A percentile compares a stretch with the other conserved stretches of the same genome.
Evolutionary conservation across 1,139 yeast genomes (phyloP).

Genomic region (Geotrichum klebahnii): DNA sequence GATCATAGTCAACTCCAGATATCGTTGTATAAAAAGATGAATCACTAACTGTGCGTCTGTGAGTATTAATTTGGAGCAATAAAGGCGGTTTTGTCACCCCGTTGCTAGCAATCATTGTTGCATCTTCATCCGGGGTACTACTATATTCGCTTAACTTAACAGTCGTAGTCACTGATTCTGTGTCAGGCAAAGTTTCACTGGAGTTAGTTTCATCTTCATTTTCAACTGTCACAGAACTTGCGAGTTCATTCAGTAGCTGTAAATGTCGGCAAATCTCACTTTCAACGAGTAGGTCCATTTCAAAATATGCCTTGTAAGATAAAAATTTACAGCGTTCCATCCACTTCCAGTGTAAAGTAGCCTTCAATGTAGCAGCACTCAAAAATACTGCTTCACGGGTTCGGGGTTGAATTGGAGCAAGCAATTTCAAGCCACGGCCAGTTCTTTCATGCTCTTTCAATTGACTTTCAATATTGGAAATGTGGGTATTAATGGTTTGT

Average conservation of each 20-base stretch:
- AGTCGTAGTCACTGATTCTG: too few species aligned
- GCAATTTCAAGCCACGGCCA: conserved; percentile 42
- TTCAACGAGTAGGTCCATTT: conserved; percentile 35
- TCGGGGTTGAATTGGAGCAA: conserved; percentile 52
- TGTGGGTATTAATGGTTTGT: conserved; percentile 37
- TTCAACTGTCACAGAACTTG: too few species aligned
- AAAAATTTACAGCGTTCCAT: conserved; percentile 47
- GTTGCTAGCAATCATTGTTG: too few species aligned
- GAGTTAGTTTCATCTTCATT: neutral
- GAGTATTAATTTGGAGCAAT: neutral
- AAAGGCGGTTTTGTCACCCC: neutral
- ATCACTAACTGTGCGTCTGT: neutral
- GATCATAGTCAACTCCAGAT: neutral
- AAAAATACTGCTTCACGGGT: conserved; percentile 48
- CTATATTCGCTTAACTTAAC: too few species aligned
- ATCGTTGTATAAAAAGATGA: neutral
- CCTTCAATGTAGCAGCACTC: conserved; percentile 47
- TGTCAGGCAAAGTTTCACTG: neutral
- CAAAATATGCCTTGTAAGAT: conserved; percentile 43
- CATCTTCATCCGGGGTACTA: too few species aligned
- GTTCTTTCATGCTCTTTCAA: conserved; percentile 41
- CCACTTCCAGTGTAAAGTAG: conserved; percentile 53
- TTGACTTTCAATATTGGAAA: conserved; percentile 37
- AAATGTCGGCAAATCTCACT: conserved; percentile 24
- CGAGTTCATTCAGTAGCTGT: neutral